These are phyloP conservation scores for Ascosphaera aggregata DNA, from an alignment of 2,329 filamentous ascomycete genomes.

Conservation along the genomic window DNA sequence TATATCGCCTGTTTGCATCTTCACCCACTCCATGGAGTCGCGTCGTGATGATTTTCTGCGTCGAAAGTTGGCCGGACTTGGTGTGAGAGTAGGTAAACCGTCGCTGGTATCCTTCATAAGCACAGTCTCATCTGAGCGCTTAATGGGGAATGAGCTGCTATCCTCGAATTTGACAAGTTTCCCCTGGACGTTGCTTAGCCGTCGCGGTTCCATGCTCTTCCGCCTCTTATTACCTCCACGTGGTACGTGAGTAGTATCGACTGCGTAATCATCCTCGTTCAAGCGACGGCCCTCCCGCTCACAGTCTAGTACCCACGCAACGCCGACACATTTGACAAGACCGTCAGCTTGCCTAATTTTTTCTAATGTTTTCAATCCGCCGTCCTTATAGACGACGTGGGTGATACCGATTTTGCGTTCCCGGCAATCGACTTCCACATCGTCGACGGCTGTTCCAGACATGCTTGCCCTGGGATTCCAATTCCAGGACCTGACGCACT, in stretches of 20 bases:
- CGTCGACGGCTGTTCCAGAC: conserved; percentile 11
- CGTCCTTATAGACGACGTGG: conserved; percentile 79
- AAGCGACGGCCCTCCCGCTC: conserved; percentile 57
- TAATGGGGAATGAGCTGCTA: conserved; percentile 9
- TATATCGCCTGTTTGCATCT: background rate
- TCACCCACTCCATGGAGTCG: conserved; percentile 2
- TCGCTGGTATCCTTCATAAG: conserved; percentile 2
- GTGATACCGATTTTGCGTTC: conserved; percentile 47
- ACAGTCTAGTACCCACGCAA: conserved; percentile 72
- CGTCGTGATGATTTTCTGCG: conserved; percentile 1
- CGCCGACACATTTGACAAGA: conserved; percentile 63
- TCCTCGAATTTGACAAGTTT: conserved; percentile 25
- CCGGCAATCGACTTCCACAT: conserved; percentile 9
- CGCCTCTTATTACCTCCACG: conserved; percentile 48
- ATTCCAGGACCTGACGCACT: conserved; percentile 51
- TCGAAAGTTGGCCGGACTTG: background rate
- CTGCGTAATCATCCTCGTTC: conserved; percentile 44
- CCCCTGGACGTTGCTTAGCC: conserved; percentile 44
- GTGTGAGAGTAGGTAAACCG: conserved; percentile 1
- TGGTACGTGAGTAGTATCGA: conserved; percentile 43
- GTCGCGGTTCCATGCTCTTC: conserved; percentile 61
- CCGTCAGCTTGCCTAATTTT: conserved; percentile 52
- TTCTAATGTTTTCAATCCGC: conserved; percentile 49
- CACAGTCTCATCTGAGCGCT: conserved; percentile 10
- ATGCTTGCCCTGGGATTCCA: conserved; percentile 39